Evolutionary conservation across 441 rosid genomes (phyloP).

Genomic region (Pelargonium citronellum): DNA sequence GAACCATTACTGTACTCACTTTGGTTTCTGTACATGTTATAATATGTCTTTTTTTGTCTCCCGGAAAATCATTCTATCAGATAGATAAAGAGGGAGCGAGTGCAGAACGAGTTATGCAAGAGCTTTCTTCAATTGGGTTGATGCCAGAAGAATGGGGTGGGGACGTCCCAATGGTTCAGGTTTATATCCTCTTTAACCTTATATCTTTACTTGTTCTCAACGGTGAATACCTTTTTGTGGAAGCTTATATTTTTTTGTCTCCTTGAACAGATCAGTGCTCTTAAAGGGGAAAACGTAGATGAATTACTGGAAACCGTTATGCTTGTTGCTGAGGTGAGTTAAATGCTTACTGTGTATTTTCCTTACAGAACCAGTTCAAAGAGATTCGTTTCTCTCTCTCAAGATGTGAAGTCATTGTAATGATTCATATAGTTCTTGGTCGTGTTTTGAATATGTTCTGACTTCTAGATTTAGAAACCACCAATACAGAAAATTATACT

Average conservation of each 20-base stretch:
- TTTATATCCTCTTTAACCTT: conserved; percentile 25
- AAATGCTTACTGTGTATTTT: conserved; percentile 1
- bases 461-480: too few species aligned
- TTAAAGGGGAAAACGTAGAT: conserved; percentile 77
- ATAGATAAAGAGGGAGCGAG: conserved; percentile 95
- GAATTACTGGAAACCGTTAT: conserved; percentile 87
- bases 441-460: too few species aligned
- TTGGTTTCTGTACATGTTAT: not conserved
- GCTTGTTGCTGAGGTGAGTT: conserved; percentile 96
- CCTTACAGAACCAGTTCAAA: not conserved
- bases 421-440: too few species aligned
- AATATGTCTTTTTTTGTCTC: not conserved
- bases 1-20: not conserved
- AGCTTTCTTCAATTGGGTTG: conserved; percentile 86
- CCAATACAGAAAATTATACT: too few species aligned
- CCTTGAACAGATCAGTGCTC: conserved; percentile 80
- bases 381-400: not conserved
- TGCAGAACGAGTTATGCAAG: conserved; percentile 95
- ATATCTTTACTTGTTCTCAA: conserved; percentile 20
- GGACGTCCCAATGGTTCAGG: conserved; percentile 95
- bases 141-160: conserved; percentile 99
- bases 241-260: conserved; percentile 22
- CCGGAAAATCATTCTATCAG: conserved; percentile 31
- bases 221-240: conserved; percentile 20
- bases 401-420: not conserved